Evolutionary conservation across 805 yeast genomes (phyloP).

Genomic region (Wickerhamiella australiensis): DNA sequence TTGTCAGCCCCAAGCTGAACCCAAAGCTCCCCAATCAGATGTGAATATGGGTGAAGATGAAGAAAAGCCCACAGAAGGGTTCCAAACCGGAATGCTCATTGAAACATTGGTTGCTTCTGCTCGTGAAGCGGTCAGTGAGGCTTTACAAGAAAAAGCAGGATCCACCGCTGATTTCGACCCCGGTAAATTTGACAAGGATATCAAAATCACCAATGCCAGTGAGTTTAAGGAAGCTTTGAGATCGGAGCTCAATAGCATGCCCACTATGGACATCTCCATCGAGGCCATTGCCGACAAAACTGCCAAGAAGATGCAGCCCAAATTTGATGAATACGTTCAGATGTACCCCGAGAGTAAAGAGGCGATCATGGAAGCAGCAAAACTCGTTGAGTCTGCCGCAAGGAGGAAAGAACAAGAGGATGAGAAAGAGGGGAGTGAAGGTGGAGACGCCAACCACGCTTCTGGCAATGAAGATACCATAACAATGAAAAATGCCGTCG

Average conservation of each 20-base stretch:
- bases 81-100: not conserved
- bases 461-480: not conserved
- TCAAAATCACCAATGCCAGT: not conserved
- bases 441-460: not conserved
- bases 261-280: slow-evolving; percentile 1
- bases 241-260: not conserved
- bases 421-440: not conserved
- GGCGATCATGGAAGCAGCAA: slow-evolving; percentile 10
- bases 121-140: not conserved
- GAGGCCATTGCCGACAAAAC: slow-evolving; percentile 7
- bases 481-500: slow-evolving; percentile 9
- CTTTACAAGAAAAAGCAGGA: not conserved
- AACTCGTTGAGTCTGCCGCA: slow-evolving; percentile 12
- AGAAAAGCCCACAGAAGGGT: not conserved
- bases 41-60: not conserved
- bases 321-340: slow-evolving; percentile 3
- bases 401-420: not conserved
- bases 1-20: not conserved
- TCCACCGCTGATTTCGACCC: not conserved
- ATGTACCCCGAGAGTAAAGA: slow-evolving; percentile 10
- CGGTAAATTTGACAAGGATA: not conserved
- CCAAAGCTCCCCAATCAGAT: not conserved
- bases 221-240: slow-evolving; percentile 8
- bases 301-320: slow-evolving; percentile 6
- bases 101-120: slow-evolving; percentile 2